Percentiles rank a stretch among this genome's conserved stretches.
phyloP scores from a whole-genome alignment of 106 monocot genomes.

The Dendrobium catenatum region DNA sequence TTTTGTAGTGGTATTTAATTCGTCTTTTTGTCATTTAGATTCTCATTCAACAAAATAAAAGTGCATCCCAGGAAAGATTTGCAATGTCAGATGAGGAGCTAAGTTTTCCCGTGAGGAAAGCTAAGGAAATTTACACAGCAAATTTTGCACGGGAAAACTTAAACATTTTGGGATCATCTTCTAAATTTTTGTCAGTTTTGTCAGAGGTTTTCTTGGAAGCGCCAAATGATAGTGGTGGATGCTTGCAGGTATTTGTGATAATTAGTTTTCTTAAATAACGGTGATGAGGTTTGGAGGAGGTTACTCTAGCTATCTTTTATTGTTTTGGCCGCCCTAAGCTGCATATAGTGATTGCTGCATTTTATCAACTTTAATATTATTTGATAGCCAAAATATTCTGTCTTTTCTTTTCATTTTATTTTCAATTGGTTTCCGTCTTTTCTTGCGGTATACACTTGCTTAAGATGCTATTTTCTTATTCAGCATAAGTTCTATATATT shows the following conservation, averaged over 20 bases:
- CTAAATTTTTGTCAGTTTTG: slow-evolving; percentile 47
- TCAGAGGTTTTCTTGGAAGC: slow-evolving; percentile 48
- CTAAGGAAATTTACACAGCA: slow-evolving; percentile 50
- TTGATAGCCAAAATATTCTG: background rate
- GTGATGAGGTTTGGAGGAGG: background rate
- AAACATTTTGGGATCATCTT: slow-evolving; percentile 36
- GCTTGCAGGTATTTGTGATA: slow-evolving; percentile 55
- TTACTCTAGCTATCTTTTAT: background rate
- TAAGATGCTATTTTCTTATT: background rate
- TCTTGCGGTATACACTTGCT: background rate
- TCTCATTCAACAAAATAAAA: slow-evolving; percentile 77
- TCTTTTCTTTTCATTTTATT: background rate
- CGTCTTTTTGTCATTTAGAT: slow-evolving; percentile 33
- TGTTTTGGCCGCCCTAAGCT: background rate
- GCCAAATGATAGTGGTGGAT: slow-evolving; percentile 62
- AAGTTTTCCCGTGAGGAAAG: slow-evolving; percentile 46
- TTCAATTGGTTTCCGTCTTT: background rate
- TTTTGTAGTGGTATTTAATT: background rate
- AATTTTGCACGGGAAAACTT: slow-evolving; percentile 57
- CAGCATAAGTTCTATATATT: background rate
- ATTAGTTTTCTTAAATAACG: background rate
- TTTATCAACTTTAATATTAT: background rate
- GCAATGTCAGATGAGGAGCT: slow-evolving; percentile 32
- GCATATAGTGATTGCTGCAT: background rate
- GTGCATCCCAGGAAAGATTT: slow-evolving; percentile 17